Evolutionary conservation across 2,329 filamentous ascomycete species (phyloP), one percentile per base, ranked within the genome.

Genomic region (Pestalotiopsis sp.): DNA sequence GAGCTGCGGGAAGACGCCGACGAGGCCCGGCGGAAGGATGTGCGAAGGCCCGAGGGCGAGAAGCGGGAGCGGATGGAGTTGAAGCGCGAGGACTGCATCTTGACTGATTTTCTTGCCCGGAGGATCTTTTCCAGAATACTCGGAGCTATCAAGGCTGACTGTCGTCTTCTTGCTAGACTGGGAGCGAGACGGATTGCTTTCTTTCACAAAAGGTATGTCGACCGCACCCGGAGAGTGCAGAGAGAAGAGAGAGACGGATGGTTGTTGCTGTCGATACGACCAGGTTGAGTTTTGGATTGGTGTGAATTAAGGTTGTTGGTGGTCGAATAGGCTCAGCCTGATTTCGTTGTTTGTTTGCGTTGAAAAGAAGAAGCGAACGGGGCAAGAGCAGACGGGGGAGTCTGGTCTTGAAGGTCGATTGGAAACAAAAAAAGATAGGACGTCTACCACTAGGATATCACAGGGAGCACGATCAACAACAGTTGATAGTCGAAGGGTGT

Each of bases 21-120:
- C 1, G 83, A 84, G 11, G 80, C 83, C 68, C 86, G 84, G 68
- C 86, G 85, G 76, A 88, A 81, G 10, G 85, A 86, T 61, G 82
- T 83, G 69, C 85, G 84, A 61, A 89, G 75, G 71, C 75, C 78
- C 64, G 77, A 78, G n/a, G 82, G 78, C 11, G 83, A 83, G 78
- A 88, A 84, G 79, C 85, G 85, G 67, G 81, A 77, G 67, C 83
- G 78, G 75, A 87, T 81, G 69, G 79, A 76, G 69, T 86, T 81
- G 78, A 87, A 83, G 73, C 83, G 83, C 9, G 83, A 80, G 59
- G 79, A 74, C 72, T 84, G 81, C 84, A 85, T 85, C 55, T 73
- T 81, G 76, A 68, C 67, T 69, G 69, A 64, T 64, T 66, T 70
- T 59, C 56, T 26, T 39, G 44, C 40, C 26, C 60, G 26, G 30